Conservation (phyloP, 495 filamentous ascomycete species). For the Massariosphaeria phaeospora region DNA sequence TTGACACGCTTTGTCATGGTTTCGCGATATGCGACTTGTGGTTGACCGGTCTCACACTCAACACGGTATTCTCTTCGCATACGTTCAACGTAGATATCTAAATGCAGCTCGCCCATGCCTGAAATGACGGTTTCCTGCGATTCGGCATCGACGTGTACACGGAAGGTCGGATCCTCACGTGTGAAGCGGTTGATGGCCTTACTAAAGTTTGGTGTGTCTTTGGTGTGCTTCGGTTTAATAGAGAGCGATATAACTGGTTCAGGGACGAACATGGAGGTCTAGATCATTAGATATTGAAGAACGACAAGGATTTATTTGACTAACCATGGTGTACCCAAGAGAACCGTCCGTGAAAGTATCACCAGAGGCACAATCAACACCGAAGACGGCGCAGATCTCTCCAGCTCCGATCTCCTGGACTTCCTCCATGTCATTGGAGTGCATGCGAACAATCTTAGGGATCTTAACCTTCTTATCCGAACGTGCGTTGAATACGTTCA, state of each 20-base stretch:
- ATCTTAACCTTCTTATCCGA: slow-evolving; percentile 94
- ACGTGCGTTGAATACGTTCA: slow-evolving; percentile 88
- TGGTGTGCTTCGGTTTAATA: slow-evolving; percentile 92
- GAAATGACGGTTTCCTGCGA: slow-evolving; percentile 94
- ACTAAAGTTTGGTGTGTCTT: slow-evolving; percentile 88
- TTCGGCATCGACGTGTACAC: slow-evolving; percentile 85
- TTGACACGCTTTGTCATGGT: slow-evolving; percentile 71
- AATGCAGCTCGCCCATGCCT: slow-evolving; percentile 96
- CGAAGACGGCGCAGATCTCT: slow-evolving; percentile 98
- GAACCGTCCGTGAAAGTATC: slow-evolving; percentile 96
- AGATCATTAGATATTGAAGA: slow-evolving; percentile 11
- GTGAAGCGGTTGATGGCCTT: slow-evolving; percentile 99
- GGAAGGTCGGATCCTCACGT: slow-evolving; percentile 96
- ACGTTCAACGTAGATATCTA: slow-evolving; percentile 97
- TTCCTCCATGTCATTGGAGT: slow-evolving; percentile 99
- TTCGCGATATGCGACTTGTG: slow-evolving; percentile 96
- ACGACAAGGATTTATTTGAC: background rate
- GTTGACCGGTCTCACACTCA: slow-evolving; percentile 90
- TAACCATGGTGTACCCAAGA: slow-evolving; percentile 82
- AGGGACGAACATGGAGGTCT: slow-evolving; percentile 94
- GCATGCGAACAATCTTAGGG: slow-evolving; percentile 97
- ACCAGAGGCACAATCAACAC: slow-evolving; percentile 95
- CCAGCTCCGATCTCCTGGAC: slow-evolving; percentile 85
- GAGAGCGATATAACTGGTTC: slow-evolving; percentile 97
- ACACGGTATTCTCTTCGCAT: slow-evolving; percentile 97